A percentile compares a stretch with the other conserved stretches of the same genome.
Evolutionary conservation across 495 filamentous ascomycete species (phyloP).

Genomic region (Pseudotulostoma volvatum): DNA sequence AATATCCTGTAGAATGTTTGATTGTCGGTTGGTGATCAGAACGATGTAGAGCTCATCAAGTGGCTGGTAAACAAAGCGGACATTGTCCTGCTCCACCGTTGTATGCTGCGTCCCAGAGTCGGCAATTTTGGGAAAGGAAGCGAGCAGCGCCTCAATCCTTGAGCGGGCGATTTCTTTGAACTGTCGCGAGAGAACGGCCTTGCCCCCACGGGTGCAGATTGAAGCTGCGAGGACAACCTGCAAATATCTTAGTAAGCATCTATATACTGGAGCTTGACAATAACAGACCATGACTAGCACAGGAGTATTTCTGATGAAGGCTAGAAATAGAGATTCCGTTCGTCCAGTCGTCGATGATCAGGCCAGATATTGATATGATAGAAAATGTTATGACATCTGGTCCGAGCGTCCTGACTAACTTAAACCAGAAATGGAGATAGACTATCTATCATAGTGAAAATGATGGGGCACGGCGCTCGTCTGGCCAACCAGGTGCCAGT

Average conservation of each 20-base stretch:
- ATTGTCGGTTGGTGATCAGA: slow-evolving; percentile 97
- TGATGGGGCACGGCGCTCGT: no score
- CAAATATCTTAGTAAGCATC: slow-evolving; percentile 11
- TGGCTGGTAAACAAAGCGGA: slow-evolving; percentile 97
- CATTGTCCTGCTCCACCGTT: slow-evolving; percentile 96
- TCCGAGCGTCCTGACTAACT: no score
- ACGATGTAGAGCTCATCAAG: slow-evolving; percentile 99
- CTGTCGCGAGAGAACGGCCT: slow-evolving; percentile 89
- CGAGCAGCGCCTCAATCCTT: slow-evolving; percentile 86
- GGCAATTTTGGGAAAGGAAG: slow-evolving; percentile 91
- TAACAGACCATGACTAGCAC: slow-evolving; percentile 11
- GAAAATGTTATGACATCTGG: no score
- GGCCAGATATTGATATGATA: no score
- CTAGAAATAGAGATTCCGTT: no score
- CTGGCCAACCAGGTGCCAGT: no score
- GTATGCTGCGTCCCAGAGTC: slow-evolving; percentile 92
- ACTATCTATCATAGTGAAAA: no score
- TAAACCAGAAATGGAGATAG: no score
- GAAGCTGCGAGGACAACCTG: slow-evolving; percentile 97
- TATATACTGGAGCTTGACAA: no score
- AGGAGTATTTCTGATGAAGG: no score
- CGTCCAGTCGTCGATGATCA: no score
- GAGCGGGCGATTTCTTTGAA: slow-evolving; percentile 94
- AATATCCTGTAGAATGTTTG: slow-evolving; percentile 97
- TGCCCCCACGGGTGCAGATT: slow-evolving; percentile 95